Evolutionary conservation across 495 filamentous ascomycete genomes (phyloP), one percentile per base, ranked within the genome.

Genomic region (Hypoxylon intermedium): DNA sequence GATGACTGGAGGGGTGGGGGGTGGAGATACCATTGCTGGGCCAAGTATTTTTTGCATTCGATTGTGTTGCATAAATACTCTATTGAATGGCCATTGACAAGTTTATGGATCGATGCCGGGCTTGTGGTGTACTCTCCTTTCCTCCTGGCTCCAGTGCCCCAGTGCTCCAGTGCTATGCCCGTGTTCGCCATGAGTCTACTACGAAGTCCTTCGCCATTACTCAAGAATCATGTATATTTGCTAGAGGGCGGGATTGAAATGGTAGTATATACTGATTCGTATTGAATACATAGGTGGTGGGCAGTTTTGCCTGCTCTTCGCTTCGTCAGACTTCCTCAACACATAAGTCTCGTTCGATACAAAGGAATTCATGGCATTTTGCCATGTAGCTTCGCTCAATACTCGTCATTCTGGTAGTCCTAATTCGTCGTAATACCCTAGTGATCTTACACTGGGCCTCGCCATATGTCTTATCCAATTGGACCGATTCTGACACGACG

Each of bases 211-310:
- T n/a, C n/a, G n/a, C n/a, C n/a, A n/a, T n/a, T n/a, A n/a, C n/a
- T n/a, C n/a, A n/a, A n/a, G n/a, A n/a, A n/a, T n/a, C n/a, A n/a
- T n/a, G n/a, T n/a, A n/a, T n/a, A n/a, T n/a, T n/a, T n/a, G n/a
- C n/a, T n/a, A n/a, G n/a, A n/a, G n/a, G n/a, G n/a, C n/a, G n/a
- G n/a, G 33, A 53, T 31, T 30, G 26, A 40, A 26, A 26, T 26
- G 24, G 24, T 26, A 26, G 24, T 60, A 47, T 65, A 51, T 60
- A 65, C 44, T 63, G 38, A 31, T 63, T 41, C 58, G 48, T 65
- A 67, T 46, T 64, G 60, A 51, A 70, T 67, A 70, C 64, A 65
- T 46, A 49, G 31, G 41, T 40, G 38, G 38, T 40, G 38, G 38
- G 41, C 41, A 44, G 41, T 26, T 9, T 9, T 4, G 20, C 41